Evolutionary conservation across 1,139 yeast genomes (phyloP), one percentile per base, ranked within the genome.

Genomic region (Yamadazyma diddensiae): DNA sequence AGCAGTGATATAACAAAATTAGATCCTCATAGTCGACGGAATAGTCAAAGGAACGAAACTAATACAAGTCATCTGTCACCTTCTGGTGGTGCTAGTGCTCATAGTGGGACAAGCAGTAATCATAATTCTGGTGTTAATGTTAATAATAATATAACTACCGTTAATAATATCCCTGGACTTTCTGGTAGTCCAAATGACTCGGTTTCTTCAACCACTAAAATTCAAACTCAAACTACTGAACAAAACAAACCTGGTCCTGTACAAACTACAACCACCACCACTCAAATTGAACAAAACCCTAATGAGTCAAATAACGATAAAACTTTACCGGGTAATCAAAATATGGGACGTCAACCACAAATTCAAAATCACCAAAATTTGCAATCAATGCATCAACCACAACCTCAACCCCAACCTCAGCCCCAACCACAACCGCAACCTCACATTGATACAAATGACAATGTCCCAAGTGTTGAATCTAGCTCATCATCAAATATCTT

Each of bases 1-100:
- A 38, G 42, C 10, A 35, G 41, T 24, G 49, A 45, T 35, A 43
- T 45, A 4, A 42, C 43, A n/a, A 37, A 35, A 11, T 31, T 45
- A 15, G 38, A 37, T 28, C 35, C 42, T 5, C 26, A 17, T 8
- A 9, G 19, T 16, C 14, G 18, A 5, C 12, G 14, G 3, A 12
- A 21, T 11, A 7, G 10, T 14, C 15, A 12, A 6, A 16, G 24
- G 6, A 21, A 10, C 13, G 13, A 23, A 7, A 12, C 35, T 5
- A 26, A 15, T 15, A 14, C 14, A 8, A n/a, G 20, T 28, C 16
- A 16, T 13, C 25, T 22, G 24, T 15, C 30, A n/a, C 15, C 10
- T 9, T 11, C 17, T 9, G 26, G 15, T 4, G 26, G 26, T 12
- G 15, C 10, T 24, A 11, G 22, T 30, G 18, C 25, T 6, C 15